phyloP scores from a whole-genome alignment of 75 land plant genomes.

The Isoetes taiwanensis region DNA sequence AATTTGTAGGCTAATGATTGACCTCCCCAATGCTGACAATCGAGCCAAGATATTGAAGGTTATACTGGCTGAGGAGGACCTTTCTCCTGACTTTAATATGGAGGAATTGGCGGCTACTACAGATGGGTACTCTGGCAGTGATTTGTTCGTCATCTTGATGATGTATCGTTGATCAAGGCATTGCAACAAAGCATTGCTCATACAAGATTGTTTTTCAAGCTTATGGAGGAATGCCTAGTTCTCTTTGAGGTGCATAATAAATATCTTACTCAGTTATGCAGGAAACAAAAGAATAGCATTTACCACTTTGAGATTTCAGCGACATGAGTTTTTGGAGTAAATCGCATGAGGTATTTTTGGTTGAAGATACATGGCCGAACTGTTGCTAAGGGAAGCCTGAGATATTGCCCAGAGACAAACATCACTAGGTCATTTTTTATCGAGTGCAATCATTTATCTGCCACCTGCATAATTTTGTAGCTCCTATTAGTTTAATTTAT shows the following conservation, averaged over 20 bases:
- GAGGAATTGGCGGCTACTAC: conserved; percentile 34
- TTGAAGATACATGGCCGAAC: too few relatives aligned
- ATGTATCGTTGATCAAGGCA: conserved; percentile 75
- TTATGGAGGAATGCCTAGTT: conserved; percentile 77
- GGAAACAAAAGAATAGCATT: too few relatives aligned
- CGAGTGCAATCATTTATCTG: too few relatives aligned
- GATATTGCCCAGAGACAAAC: too few relatives aligned
- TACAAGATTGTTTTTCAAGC: conserved; percentile 95
- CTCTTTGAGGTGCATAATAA: conserved; percentile 99
- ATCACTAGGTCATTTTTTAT: too few relatives aligned
- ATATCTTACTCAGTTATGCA: too few relatives aligned
- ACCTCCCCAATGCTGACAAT: conserved; percentile 33
- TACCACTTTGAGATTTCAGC: too few relatives aligned
- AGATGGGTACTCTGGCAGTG: conserved; percentile 42
- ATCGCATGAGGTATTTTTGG: too few relatives aligned
- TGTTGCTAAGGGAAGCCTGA: too few relatives aligned
- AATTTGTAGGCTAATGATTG: conserved; percentile 34
- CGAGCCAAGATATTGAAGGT: conserved; percentile 36
- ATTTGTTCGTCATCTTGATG: conserved; percentile 81
- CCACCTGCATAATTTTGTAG: too few relatives aligned
- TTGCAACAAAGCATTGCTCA: conserved; percentile 97
- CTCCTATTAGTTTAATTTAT: too few relatives aligned
- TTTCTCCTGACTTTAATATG: conserved; percentile 24
- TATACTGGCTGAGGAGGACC: conserved; percentile 29
- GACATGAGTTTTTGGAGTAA: too few relatives aligned